Percentiles rank a stretch among this genome's conserved stretches.
Evolutionary conservation across 2,329 filamentous ascomycete species (phyloP).

Genomic region (Claviceps sp.): DNA sequence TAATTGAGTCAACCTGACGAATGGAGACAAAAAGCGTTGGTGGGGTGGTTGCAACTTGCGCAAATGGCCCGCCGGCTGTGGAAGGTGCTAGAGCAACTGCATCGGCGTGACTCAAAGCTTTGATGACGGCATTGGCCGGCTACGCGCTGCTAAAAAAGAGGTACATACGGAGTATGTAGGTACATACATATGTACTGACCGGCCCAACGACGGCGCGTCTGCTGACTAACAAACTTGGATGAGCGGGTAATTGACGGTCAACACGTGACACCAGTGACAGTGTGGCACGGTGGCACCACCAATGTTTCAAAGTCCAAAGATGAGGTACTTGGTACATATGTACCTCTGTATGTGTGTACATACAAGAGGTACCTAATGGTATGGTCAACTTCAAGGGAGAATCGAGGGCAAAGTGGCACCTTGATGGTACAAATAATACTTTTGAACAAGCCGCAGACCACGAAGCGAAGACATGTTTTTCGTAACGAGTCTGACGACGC

Average conservation of each 20-base stretch:
- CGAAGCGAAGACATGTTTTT: neutral
- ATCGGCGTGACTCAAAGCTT: neutral
- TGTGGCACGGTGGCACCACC: too few relatives aligned
- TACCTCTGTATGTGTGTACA: too few relatives aligned
- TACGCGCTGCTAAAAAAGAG: too few relatives aligned
- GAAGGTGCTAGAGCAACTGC: slow-evolving; percentile 8
- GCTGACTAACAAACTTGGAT: too few relatives aligned
- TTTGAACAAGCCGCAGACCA: neutral
- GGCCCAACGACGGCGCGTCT: too few relatives aligned
- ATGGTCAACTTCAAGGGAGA: neutral
- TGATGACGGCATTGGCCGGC: neutral
- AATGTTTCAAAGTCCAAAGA: too few relatives aligned
- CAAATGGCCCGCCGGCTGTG: neutral
- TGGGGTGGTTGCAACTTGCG: slow-evolving; percentile 6
- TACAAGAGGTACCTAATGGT: too few relatives aligned
- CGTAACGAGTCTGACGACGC: neutral
- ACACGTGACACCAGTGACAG: too few relatives aligned
- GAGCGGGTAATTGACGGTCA: too few relatives aligned
- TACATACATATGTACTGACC: too few relatives aligned
- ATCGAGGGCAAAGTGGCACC: neutral
- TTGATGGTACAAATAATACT: neutral
- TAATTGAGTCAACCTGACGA: slow-evolving; percentile 24
- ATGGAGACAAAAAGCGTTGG: slow-evolving; percentile 12
- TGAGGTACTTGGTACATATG: too few relatives aligned
- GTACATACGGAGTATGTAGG: too few relatives aligned